Evolutionary conservation across 192 early-diverging fungal genomes (phyloP), one percentile per base, ranked within the genome.

Genomic region (Backusella liffmaniae): DNA sequence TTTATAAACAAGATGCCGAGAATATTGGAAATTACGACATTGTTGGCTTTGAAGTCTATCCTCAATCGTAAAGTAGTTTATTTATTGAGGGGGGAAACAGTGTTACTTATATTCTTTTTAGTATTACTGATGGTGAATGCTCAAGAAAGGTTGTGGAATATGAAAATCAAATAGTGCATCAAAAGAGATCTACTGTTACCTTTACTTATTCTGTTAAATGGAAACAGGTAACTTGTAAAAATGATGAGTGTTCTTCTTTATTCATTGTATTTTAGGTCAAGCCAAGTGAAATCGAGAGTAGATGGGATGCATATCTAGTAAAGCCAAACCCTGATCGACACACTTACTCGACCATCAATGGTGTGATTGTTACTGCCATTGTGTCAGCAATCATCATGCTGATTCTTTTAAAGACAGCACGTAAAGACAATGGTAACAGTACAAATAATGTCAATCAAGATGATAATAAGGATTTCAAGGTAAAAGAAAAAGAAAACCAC

Each of bases 161-260:
- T 41, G 77, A 68, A 37, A 75, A 74, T 23, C 81, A 84, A 66
- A 67, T 85, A 69, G 72, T 85, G 0, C 76, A 75, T 3, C 75
- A 80, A 26, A 80, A 81, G 21, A 74, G 74, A 5, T 77, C 79
- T 0, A 73, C 56, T 4, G 83, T 92, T 13, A 86, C 87, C 30
- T 94, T 88, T 72, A 87, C 90, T 13, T 94, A 94, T 77, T 90
- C 91, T n/a, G 90, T 94, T 41, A 80, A 81, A 69, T 94, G 91
- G 91, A 82, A 88, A 65, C 85, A 93, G 66, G 90, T 88, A 37
- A 76, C 36, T 8, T 0, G 8, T 3, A 8, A 10, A 5, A 39
- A 39, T 3, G 10, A 39, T 10, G 10, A 39, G 9, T 12, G 0
- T 3, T 10, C 7, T 12, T 12, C 9, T 12, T 39, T 39, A 39